A percentile compares a stretch with the other conserved stretches of the same genome.
Evolutionary conservation across 768 basidiomycete genomes (phyloP).

Genomic region (Calocera viscosa): DNA sequence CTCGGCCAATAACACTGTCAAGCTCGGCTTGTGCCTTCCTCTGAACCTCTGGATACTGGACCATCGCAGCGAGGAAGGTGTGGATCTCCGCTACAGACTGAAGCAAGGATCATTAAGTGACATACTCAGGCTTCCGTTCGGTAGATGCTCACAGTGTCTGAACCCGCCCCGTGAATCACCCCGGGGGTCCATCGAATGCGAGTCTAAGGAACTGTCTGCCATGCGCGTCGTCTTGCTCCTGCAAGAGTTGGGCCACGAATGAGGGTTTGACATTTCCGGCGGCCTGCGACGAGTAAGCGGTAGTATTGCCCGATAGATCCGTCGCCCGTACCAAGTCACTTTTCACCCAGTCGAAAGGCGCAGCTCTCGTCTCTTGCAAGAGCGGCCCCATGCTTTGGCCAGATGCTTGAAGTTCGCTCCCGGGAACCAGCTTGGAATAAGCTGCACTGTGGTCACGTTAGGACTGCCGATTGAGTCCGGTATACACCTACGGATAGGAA

Average conservation of each 20-base stretch:
- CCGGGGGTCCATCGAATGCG: no score
- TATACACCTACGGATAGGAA: constrained; percentile 24
- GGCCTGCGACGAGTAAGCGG: background rate
- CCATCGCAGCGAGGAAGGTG: constrained; percentile 21
- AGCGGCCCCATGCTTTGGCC: constrained; percentile 21
- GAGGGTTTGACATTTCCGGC: no score
- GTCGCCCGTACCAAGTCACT: background rate
- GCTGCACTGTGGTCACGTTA: constrained; percentile 19
- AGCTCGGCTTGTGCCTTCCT: constrained; percentile 21
- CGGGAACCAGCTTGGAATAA: constrained; percentile 31
- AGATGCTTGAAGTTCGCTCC: constrained; percentile 27
- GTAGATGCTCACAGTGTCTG: background rate
- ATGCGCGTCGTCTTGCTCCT: no score
- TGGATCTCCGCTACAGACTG: constrained; percentile 12
- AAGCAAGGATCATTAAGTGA: background rate
- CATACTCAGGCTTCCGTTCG: background rate
- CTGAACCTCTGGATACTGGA: constrained; percentile 20
- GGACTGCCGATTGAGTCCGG: background rate
- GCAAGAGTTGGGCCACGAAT: no score
- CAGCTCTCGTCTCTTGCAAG: constrained; percentile 35
- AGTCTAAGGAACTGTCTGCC: no score
- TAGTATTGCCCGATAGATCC: background rate
- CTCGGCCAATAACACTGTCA: constrained; percentile 18
- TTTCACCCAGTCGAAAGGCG: constrained; percentile 45
- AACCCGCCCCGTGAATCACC: background rate